Conservation (phyloP, 352 stramenopile genomes). For the Phytophthora idaei region DNA sequence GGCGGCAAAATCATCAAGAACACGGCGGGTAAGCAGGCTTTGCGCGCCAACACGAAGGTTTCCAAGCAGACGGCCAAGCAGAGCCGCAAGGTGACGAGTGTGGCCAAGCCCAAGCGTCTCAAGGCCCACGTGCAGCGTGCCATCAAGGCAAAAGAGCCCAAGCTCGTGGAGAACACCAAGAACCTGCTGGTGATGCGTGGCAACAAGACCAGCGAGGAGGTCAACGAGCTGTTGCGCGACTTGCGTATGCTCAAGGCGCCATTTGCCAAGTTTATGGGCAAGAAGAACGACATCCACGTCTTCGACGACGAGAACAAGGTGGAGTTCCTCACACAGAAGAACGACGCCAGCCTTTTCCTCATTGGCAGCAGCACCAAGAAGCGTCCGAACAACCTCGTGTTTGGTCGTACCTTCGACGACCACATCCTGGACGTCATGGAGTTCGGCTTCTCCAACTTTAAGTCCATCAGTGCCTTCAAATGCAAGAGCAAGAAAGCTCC, state of each 20-base stretch:
- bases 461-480: conserved; percentile 94
- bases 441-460: conserved; percentile 96
- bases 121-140: conserved; percentile 83
- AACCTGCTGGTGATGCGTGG: conserved; percentile 87
- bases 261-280: conserved; percentile 88
- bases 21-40: conserved; percentile 71
- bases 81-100: conserved; percentile 70
- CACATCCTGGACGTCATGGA: conserved; percentile 99
- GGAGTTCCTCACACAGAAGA: conserved; percentile 97
- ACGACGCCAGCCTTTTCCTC: conserved; percentile 97
- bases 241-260: conserved; percentile 90
- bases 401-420: conserved; percentile 98
- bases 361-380: conserved; percentile 99
- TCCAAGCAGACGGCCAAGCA: conserved; percentile 70
- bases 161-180: conserved; percentile 93
- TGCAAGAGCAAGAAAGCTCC: conserved; percentile 92
- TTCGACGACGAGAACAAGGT: conserved; percentile 94
- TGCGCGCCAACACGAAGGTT: conserved; percentile 71
- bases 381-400: conserved; percentile 97
- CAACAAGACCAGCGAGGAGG: conserved; percentile 89
- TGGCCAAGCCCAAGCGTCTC: conserved; percentile 79
- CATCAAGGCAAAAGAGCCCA: conserved; percentile 90
- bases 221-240: conserved; percentile 84
- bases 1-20: conserved; percentile 72
- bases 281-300: conserved; percentile 94